Evolutionary conservation across 2,329 filamentous ascomycete genomes (phyloP), one percentile per base, ranked within the genome.

Genomic region (Thielaviopsis euricoi): DNA sequence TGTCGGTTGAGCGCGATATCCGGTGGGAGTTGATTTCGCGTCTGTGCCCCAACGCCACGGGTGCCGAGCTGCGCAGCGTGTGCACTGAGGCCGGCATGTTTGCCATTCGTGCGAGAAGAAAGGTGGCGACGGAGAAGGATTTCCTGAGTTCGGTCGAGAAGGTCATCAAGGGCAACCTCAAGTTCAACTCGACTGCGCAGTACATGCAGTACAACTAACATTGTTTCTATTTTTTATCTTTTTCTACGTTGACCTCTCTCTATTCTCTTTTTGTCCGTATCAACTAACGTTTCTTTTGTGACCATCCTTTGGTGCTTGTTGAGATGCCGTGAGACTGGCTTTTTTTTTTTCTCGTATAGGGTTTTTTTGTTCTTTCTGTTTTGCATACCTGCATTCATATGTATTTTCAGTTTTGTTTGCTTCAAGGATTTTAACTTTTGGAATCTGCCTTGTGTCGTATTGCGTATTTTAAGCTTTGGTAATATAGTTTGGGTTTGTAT

Each of bases 31-130:
- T 98, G 63, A 97, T 98, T 68, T 96, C 90, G 21, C 85, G 93
- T 65, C 79, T 98, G 63, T 98, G 93, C 74, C 93, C 93, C 64
- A 98, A 98, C 74, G 87, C 90, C 56, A 98, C 93, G 0, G 93
- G 93, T 75, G 93, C 93, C 55, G 93, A 98, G 73, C 74, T 98
- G 69, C 82, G 93, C 67, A 95, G 89, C 74, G 93, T 98, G 61
- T 95, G 93, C 64, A 98, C 93, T 9, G 93, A 98, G 73, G 91
- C 93, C 1, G 93, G 93, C 64, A 97, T 98, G 91, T 98, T 95
- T 68, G 93, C 93, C 61, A 96, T 98, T 64, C 83, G 93, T 52
- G 88, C 88, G 43, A 77, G 93, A 70, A 85, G 93, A 74, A 98
- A 98, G 86, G 89, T 98, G 17, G 93, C 93, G 0, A 91, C 90